Base-by-base conservation (phyloP, 768 basidiomycete genomes). In the Flagelloscypha sp. region DNA sequence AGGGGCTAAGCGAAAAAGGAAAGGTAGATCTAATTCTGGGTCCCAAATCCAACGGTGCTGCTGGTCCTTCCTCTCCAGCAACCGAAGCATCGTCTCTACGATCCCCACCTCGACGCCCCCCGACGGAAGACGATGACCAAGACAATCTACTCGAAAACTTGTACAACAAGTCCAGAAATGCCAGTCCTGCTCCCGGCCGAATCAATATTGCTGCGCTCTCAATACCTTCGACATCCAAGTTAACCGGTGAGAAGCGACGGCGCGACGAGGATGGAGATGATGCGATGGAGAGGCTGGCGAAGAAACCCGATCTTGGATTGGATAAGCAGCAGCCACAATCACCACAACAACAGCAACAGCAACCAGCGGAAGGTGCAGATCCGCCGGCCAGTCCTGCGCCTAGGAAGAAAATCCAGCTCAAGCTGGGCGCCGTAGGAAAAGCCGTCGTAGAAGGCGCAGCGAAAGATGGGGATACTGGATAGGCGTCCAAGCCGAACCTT, bases 251-350 rank as follows among this genome's bases (percentile, higher is more conserved):
- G 52, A 87, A 88, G 56, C 70, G 85, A 41, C 66, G 77, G 50
- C 62, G 85, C 4, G 84, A 84, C 12, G 83, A 86, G 25, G 83
- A 84, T 27, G 79, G 77, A 37, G 71, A 85, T 38, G 76, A 76
- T 49, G 54, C 72, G 46, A 55, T 86, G 31, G 76, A 71, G 35
- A 72, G 74, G 32, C 63, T 87, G 31, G 68, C 67, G 17, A 79
- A 76, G 58, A 74, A 70, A 42, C 56, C 60, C 3, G 73, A 74
- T 40, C 52, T 72, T 11, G 70, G 70, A 34, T 43, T 52, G 29
- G 63, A 66, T 48, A 76, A 71, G 49, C 65, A 58, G 24, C 55
- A 52, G 44, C 36, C 36, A 35, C 40, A 36, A 20, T n/a, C n/a
- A n/a, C n/a, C n/a, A n/a, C n/a, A n/a, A n/a, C n/a, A n/a, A n/a